Percentiles rank a stretch among this genome's conserved stretches.
Evolutionary conservation across 2,329 filamentous ascomycete species (phyloP).

Genomic region (Colletotrichum sp.): DNA sequence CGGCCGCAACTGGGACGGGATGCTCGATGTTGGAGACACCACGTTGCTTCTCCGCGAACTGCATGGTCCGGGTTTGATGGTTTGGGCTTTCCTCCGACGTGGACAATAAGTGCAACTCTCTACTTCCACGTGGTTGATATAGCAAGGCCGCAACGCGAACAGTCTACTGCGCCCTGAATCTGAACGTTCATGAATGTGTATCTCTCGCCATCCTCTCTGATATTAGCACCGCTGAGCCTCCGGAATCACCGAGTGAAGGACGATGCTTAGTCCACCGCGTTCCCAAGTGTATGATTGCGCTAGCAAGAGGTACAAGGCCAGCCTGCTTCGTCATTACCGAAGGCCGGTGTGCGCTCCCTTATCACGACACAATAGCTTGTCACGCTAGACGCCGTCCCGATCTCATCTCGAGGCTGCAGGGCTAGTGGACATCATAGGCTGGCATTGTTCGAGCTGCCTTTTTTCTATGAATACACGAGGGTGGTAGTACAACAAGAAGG

Average conservation of each 20-base stretch:
- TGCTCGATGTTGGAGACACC: neutral
- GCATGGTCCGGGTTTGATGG: neutral
- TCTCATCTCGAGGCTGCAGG: neutral
- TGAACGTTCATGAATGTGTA: neutral
- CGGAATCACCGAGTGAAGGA: neutral
- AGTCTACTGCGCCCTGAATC: neutral
- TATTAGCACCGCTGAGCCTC: neutral
- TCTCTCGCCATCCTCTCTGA: neutral
- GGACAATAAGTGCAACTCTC: neutral
- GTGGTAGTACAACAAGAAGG: conserved; percentile 13
- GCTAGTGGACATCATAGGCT: conserved; percentile 14
- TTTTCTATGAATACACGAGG: conserved; percentile 21
- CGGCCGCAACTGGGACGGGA: neutral
- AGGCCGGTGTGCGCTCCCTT: neutral
- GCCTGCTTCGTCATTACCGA: neutral
- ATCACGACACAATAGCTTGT: neutral
- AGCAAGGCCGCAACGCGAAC: neutral
- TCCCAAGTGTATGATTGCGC: neutral
- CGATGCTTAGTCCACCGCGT: neutral
- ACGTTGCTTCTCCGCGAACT: conserved; percentile 1
- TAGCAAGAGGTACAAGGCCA: neutral
- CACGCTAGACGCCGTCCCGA: neutral
- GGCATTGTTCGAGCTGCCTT: conserved; percentile 11
- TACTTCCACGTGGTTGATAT: neutral
- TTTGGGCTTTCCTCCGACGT: neutral